Evolutionary conservation across 2,329 filamentous ascomycete species (phyloP), one percentile per base, ranked within the genome.

Genomic region (Paraphaeosphaeria sporulosa): DNA sequence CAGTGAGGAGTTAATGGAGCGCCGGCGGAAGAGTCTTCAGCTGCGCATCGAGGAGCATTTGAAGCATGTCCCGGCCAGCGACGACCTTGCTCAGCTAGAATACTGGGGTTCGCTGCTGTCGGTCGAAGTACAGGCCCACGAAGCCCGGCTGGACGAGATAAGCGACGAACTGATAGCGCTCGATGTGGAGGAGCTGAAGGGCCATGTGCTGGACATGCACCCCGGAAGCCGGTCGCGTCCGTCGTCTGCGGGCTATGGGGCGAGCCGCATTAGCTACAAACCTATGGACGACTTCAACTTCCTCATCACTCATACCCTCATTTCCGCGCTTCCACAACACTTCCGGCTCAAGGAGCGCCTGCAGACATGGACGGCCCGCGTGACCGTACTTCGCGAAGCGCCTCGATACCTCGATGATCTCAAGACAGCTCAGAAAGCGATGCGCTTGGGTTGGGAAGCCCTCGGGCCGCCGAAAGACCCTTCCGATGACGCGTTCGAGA

Each of bases 241-340:
- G 44, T 74, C 79, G 17, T 84, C 81, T 51, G 78, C 73, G 30
- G 72, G 75, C 62, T 72, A 75, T 60, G 71, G 65, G 36, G 68
- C 68, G 4, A 63, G 34, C 23, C 70, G 73, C 49, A 70, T 69
- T 32, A 80, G 82, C 44, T 91, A 91, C 76, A 86, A 86, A 63
- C 89, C 86, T 62, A 87, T 98, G 83, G 93, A 95, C 69, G 95
- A 98, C 76, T 88, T 97, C 70, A 94, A 93, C 9, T 92, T 94
- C 25, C 85, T 98, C 49, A 86, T 98, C 58, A 97, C 95, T 1
- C 92, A 94, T 30, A 96, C 94, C 36, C 91, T 97, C 19, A 80
- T 99, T n/a, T 92, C 95, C 72, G 88, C 93, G 3, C 83, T 99
- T 21, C 95, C 95, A 1, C 89, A 91, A 60, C 80, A 97, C 44